Base-by-base conservation (phyloP, 2,329 filamentous ascomycete genomes). In the Fusarium sp. region DNA sequence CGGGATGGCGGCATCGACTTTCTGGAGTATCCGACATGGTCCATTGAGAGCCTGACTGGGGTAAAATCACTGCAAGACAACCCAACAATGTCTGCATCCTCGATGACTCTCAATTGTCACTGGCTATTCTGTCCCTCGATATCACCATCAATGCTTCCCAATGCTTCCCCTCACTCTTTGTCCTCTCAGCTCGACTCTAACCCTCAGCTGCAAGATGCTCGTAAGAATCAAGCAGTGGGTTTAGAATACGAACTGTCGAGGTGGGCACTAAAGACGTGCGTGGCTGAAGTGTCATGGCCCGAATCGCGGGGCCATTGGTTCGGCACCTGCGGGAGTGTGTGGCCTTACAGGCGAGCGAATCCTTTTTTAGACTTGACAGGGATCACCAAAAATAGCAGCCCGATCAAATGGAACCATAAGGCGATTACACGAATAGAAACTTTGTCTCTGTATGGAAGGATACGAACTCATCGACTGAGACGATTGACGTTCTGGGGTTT, bases 181-280 rank as follows among this genome's bases (percentile, higher is more conserved):
- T 45, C 56, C 52, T 21, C 14, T 51, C 38, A 42, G 45, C 45
- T 63, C 52, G 67, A 55, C 46, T 29, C 58, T 37, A 33, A 59
- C 45, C 33, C 49, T 56, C 58, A 71, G 54, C 66, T 49, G 66
- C 42, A 56, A 62, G 49, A 55, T 45, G 21, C 70, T 73, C 70
- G 59, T 64, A 65, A 60, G n/a, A 62, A 70, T 57, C 42, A 61
- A 69, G 63, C 31, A 57, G 56, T 56, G 67, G 71, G 61, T 46
- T 75, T 68, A 64, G 66, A 77, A 77, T 77, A 77, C 75, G 75
- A 77, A 77, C 73, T 77, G 62, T 35, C 61, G 66, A 72, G 75
- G 75, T 73, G 75, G 74, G 74, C 73, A 68, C 72, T 56, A 69
- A 49, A 65, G 61, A 66, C 57, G 55, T 66, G 66, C 64, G 69